These are phyloP conservation scores for Chalciporus chontae DNA, from an alignment of 768 basidiomycete species.

Conservation along the genomic window DNA sequence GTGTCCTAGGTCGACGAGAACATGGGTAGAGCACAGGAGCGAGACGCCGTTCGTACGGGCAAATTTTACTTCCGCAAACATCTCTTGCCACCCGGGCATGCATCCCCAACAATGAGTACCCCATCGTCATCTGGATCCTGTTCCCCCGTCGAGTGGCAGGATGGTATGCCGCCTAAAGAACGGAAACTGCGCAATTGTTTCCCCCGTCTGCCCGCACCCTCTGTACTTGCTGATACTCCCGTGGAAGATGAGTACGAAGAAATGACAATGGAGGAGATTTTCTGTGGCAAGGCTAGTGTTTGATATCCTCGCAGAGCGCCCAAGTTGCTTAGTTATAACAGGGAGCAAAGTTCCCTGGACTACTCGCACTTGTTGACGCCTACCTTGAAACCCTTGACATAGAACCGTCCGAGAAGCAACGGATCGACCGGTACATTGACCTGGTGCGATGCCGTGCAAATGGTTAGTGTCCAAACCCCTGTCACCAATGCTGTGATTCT, in stretches of 20 bases:
- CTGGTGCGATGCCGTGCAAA: conserved; percentile 75
- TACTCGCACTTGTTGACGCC: conserved; percentile 74
- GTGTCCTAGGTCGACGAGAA: conserved; percentile 86
- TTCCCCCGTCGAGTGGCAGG: conserved; percentile 33
- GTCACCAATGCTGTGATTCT: conserved; percentile 1
- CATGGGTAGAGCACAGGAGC: conserved; percentile 84
- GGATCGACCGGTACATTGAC: conserved; percentile 75
- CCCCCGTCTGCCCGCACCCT: conserved; percentile 46
- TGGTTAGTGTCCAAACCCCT: conserved; percentile 45
- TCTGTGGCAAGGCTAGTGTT: conserved; percentile 79
- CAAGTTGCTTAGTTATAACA: conserved; percentile 26
- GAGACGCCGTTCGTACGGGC: conserved; percentile 69
- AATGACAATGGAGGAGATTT: conserved; percentile 88
- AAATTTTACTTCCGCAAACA: conserved; percentile 91
- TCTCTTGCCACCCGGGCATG: conserved; percentile 58
- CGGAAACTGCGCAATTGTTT: conserved; percentile 74
- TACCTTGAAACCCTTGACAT: conserved; percentile 88
- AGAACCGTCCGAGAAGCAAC: conserved; percentile 50
- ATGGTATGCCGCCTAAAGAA: conserved; percentile 45
- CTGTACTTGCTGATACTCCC: conserved; percentile 47
- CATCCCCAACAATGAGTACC: conserved; percentile 36
- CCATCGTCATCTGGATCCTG: conserved; percentile 43
- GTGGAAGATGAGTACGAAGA: conserved; percentile 87
- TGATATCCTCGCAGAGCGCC: background rate
- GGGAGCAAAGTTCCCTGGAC: conserved; percentile 69